Base-by-base conservation (phyloP, 2,329 filamentous ascomycete species). In the Talaromyces sp. region DNA sequence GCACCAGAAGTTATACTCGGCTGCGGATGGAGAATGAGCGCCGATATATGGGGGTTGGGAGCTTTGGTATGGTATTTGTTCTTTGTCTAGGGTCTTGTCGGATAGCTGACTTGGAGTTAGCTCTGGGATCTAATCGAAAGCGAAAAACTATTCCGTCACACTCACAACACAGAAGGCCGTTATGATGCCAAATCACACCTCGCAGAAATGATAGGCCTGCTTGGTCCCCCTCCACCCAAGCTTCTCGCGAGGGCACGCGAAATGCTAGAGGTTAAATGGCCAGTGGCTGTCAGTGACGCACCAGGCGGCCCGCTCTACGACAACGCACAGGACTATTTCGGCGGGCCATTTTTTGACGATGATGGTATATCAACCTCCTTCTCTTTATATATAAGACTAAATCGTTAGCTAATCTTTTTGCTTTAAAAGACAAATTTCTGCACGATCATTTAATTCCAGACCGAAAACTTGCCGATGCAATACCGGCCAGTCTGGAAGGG, bases 31-130 rank as follows among this genome's bases (percentile, higher is more conserved):
- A 64, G 63, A 0, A 26, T 51, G 77, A 74, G 56, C 58, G 67
- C 79, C 17, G 78, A 81, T 61, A 76, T 81, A 32, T 81, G 78
- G 79, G 78, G 76, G 50, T 66, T 70, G 0, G 78, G 76, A 0
- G 73, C 72, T 54, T 73, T 80, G 78, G 77, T 78, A 65, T 67
- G 71, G 19, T 3, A 8, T n/a, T 24, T 43, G 26, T 43, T 27
- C 1, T 27, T 51, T 29, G 61, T 48, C 54, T 61, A 7, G 11
- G 5, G 7, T 7, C 9, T 12, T 48, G 14, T 50, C 12, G 10
- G 17, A 19, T 57, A 43, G 2, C 27, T 32, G 7, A 54, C n/a
- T 32, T 14, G 11, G 0, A 5, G 35, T 17, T 19, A 57, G 55
- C 26, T 57, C 8, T 57, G 55, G 55, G 43, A 48, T 21, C 17